Base-by-base conservation (phyloP, 2,329 filamentous ascomycete genomes). In the Falciphora oryzae region DNA sequence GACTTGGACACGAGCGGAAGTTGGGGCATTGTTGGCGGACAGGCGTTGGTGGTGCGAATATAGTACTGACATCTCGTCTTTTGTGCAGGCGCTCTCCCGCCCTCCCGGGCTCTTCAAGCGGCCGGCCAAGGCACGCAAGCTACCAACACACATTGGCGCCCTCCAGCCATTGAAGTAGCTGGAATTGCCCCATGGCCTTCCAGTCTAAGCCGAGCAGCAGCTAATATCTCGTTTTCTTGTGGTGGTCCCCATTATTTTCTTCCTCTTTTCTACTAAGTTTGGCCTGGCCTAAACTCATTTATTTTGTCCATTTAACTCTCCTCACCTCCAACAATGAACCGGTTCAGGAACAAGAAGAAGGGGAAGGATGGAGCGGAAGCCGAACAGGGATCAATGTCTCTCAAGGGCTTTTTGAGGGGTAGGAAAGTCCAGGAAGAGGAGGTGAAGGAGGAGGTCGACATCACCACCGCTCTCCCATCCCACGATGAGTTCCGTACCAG, bases 401-500 rank as follows among this genome's bases (percentile, higher is more conserved):
- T 73, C 44, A 69, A 70, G 65, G 66, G 70, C 13, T 89, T 88
- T 68, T 78, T 83, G 65, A 83, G 81, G 68, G 79, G 73, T 1
- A 84, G 86, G 69, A 88, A 85, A 72, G 72, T 77, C 0, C 79
- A 76, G 13, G 83, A 83, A 27, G 82, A 82, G 59, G 85, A 87
- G 70, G 78, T 80, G 59, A 90, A 88, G 73, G 81, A 79, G 65
- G 84, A 91, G 67, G 77, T 97, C 60, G 89, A 98, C 71, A 80
- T 98, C 16, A 75, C 87, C 3, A 80, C 81, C 16, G 93, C 87
- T 0, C 80, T 99, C 2, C 95, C 95, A 1, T 83, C 93, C 0
- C 88, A 81, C 60, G 92, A 98, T 76, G 89, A 98, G 73, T 98
- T 99, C 76, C 87, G 95, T 65, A 99, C 95, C 4, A 98, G 95